Conservation (phyloP, 2,329 filamentous ascomycete genomes). For the Septoria petroselini region DNA sequence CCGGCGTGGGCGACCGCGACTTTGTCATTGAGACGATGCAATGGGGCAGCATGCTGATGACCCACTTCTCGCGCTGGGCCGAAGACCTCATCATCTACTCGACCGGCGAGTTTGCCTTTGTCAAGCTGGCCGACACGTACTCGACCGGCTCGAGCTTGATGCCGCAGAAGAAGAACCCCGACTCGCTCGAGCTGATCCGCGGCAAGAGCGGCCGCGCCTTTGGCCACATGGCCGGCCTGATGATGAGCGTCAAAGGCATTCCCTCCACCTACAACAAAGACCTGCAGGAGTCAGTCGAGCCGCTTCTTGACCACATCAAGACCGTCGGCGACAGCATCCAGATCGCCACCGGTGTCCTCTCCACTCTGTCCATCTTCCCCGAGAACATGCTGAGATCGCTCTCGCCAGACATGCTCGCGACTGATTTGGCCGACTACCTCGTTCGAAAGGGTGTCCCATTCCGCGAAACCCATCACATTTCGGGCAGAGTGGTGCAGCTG, state of each 20-base stretch:
- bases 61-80: conserved; percentile 74
- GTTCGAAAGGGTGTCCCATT: conserved; percentile 69
- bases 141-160: conserved; percentile 73
- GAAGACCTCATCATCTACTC: conserved; percentile 86
- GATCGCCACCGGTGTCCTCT: conserved; percentile 77
- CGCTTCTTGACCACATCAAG: conserved; percentile 80
- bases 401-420: conserved; percentile 79
- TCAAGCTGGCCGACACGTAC: conserved; percentile 74
- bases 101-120: conserved; percentile 71
- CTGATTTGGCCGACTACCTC: conserved; percentile 64
- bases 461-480: conserved; percentile 76
- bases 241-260: conserved; percentile 72
- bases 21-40: conserved; percentile 79
- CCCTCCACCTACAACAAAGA: conserved; percentile 89
- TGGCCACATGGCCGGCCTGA: conserved; percentile 76
- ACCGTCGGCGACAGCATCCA: conserved; percentile 76
- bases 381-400: conserved; percentile 77
- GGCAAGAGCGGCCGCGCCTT: conserved; percentile 75
- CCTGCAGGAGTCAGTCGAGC: conserved; percentile 81
- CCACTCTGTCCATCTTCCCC: conserved; percentile 65
- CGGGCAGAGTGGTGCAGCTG: conserved; percentile 68
- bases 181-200: conserved; percentile 71
- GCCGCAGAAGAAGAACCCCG: conserved; percentile 82
- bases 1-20: conserved; percentile 71
- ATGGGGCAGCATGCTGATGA: conserved; percentile 75